Evolutionary conservation across 441 rosid genomes (phyloP), one percentile per base, ranked within the genome.

Genomic region (Theobroma grandiflorum): DNA sequence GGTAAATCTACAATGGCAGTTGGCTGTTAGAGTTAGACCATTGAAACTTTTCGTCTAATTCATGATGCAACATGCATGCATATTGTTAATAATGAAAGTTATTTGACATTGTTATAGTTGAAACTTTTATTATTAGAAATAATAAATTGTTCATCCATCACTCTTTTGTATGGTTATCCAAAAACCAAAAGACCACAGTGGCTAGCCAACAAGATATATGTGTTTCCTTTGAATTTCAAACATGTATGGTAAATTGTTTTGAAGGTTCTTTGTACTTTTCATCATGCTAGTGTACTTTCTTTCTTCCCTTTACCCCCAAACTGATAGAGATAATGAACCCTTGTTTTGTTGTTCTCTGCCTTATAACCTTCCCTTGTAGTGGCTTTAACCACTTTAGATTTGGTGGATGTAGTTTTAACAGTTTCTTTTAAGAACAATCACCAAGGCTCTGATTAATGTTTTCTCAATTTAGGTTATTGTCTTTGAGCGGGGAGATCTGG

Each of bases 401-500:
- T 73, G 77, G 52, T 22, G 37, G 37, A 20, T 72, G 0, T 52
- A 72, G 47, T 53, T 72, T 47, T 31, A 47, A 47, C 22, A 20
- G 26, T 78, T 16, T 26, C 31, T 1, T 78, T 64, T 59, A 16
- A 26, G 31, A 26, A 18, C 20, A 9, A 31, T 61, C 47, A 18
- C 8, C 40, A 40, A 74, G 57, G 42, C 71, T 63, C 45, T 76
- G 50, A 69, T 57, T 42, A 16, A 55, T 81, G 43, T 7, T 78
- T 84, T 72, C n/a, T 57, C 70, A 37, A 78, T 78, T 57, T 93
- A 92, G 98, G 94, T 92, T 81, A 90, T 94, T 7, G 95, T 94
- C 79, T 94, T 94, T 84, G 98, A 92, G 89, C 93, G 87, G 43
- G 95, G 96, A 83, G 95, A 92, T 86, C 87, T 92, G 61, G 89